Percentiles rank a stretch among this genome's conserved stretches.
Evolutionary conservation across 2,329 filamentous ascomycete species (phyloP).

Genomic region (Seiridium cupressi): DNA sequence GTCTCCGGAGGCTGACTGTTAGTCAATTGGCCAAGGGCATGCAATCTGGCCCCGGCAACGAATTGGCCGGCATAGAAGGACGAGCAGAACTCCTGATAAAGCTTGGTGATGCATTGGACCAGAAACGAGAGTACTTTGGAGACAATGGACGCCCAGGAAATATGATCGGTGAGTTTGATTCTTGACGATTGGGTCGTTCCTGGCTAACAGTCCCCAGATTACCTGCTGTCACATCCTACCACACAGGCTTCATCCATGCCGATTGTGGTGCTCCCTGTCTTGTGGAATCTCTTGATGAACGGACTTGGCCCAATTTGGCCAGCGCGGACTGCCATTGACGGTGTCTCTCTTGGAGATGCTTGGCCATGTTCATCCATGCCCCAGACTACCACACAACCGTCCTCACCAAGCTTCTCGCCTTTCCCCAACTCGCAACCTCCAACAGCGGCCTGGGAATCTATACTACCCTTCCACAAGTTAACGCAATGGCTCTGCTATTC

Average conservation of each 20-base stretch:
- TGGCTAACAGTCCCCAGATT: conserved; percentile 57
- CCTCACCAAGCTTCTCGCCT: conserved; percentile 13
- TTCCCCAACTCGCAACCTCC: conserved; percentile 9
- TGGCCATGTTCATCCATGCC: conserved; percentile 72
- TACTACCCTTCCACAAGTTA: conserved; percentile 59
- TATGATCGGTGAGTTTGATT: conserved; percentile 71
- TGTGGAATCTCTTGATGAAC: conserved; percentile 90
- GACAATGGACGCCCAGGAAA: conserved; percentile 83
- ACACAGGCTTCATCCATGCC: conserved; percentile 87
- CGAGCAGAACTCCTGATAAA: conserved; percentile 76
- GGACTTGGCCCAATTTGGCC: conserved; percentile 89
- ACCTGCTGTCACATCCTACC: conserved; percentile 86
- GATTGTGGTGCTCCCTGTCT: conserved; percentile 47
- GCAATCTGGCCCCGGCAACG: conserved; percentile 79
- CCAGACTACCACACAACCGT: conserved; percentile 6
- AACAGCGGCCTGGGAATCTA: conserved; percentile 25
- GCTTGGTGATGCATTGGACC: conserved; percentile 69
- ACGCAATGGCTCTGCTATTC: conserved; percentile 76
- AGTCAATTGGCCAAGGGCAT: conserved; percentile 76
- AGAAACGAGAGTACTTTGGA: conserved; percentile 82
- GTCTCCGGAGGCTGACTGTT: conserved; percentile 70
- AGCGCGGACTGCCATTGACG: conserved; percentile 79
- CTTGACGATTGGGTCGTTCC: background rate
- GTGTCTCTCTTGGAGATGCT: conserved; percentile 84
- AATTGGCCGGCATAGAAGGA: conserved; percentile 81